A percentile compares a stretch with the other conserved stretches of the same genome.
phyloP scores from a whole-genome alignment of 2,329 filamentous ascomycete species.

The Ceratocystis albifundus region DNA sequence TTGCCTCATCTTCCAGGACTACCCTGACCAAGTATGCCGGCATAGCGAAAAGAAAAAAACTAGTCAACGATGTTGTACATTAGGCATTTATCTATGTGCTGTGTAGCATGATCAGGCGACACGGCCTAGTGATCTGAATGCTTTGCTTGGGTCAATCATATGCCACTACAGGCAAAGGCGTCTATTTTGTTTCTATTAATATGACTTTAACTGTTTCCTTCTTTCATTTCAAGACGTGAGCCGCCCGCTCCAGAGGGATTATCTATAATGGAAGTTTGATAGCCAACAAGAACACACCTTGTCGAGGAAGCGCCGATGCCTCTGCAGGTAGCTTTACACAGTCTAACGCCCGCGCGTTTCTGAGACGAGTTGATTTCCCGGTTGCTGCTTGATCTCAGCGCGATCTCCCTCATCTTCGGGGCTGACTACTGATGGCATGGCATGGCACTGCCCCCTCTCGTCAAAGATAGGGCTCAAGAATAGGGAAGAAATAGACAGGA shows the following conservation, averaged over 20 bases:
- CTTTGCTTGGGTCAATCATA: not conserved
- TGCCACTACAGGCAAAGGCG: not conserved
- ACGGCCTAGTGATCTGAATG: not conserved
- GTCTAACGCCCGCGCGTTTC: too few relatives aligned
- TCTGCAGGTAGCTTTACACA: not conserved
- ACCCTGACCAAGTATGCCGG: not conserved
- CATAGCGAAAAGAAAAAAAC: not conserved
- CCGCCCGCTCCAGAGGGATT: not conserved
- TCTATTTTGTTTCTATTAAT: not conserved
- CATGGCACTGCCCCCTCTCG: not conserved
- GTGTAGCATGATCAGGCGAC: constrained; percentile 3
- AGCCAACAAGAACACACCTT: not conserved
- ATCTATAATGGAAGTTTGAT: not conserved
- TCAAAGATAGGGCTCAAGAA: not conserved
- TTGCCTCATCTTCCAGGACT: not conserved
- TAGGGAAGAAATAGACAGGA: not conserved
- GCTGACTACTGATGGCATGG: not conserved
- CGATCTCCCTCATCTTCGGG: not conserved
- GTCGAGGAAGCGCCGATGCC: not conserved
- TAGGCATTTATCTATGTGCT: not conserved
- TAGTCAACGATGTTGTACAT: not conserved
- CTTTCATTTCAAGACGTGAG: not conserved
- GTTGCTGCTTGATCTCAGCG: not conserved
- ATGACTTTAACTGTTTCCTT: too few relatives aligned
- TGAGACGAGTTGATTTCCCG: not conserved